phyloP scores from a whole-genome alignment of 352 stramenopile genomes.

The Halophytophthora polymorphica region DNA sequence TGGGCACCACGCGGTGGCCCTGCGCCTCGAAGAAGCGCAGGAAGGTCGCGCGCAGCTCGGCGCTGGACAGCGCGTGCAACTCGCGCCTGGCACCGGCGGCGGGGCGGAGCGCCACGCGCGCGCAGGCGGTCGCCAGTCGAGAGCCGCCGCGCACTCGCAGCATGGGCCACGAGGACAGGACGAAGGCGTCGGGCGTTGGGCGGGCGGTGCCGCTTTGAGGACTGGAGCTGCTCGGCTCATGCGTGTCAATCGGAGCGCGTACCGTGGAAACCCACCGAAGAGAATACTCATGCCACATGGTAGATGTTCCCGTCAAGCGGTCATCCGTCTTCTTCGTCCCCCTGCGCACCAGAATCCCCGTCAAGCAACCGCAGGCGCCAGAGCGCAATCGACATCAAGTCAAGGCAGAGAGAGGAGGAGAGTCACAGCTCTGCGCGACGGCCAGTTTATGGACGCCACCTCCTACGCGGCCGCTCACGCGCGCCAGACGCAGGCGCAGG shows the following conservation, averaged over 20 bases:
- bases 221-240: too few relatives aligned
- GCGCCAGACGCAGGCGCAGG: constrained; percentile 9
- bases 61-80: constrained; percentile 40
- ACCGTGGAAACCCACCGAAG: too few relatives aligned
- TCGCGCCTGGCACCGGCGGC: constrained; percentile 4
- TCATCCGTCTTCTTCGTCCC: too few relatives aligned
- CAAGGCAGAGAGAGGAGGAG: constrained; percentile 9
- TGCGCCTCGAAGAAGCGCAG: constrained; percentile 68
- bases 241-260: too few relatives aligned
- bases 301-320: too few relatives aligned
- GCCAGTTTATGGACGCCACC: too few relatives aligned
- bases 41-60: constrained; percentile 51
- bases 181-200: constrained; percentile 9
- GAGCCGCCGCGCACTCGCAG: constrained; percentile 12
- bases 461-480: constrained; percentile 1
- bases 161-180: constrained; percentile 15
- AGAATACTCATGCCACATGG: too few relatives aligned
- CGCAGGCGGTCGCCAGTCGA: neutral
- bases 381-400: too few relatives aligned
- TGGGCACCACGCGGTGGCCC: constrained; percentile 59
- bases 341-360: constrained; percentile 13
- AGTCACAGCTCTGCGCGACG: constrained; percentile 5
- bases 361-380: constrained; percentile 3
- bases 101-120: neutral
- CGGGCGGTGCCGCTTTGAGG: too few relatives aligned